These are phyloP conservation scores for Intubia oerlemansii DNA, from an alignment of 2,329 filamentous ascomycete genomes.

Conservation along the genomic window DNA sequence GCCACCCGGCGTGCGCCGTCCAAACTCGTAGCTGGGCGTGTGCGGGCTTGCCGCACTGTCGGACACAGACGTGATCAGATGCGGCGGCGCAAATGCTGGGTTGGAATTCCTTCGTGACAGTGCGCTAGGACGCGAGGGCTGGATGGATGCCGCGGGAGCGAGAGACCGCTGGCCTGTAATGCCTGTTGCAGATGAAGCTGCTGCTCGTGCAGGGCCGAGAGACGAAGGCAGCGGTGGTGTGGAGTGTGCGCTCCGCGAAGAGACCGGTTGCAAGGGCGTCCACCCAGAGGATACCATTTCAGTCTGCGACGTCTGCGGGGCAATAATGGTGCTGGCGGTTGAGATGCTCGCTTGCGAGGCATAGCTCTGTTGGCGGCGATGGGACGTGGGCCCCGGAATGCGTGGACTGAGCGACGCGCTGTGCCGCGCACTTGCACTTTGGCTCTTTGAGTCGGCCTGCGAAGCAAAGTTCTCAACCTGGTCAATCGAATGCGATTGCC, in stretches of 20 bases:
- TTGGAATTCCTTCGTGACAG: constrained; percentile 26
- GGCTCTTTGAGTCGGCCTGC: constrained; percentile 32
- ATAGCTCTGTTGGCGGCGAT: constrained; percentile 11
- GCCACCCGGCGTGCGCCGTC: constrained; percentile 18
- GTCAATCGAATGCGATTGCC: constrained; percentile 58
- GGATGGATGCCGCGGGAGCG: constrained; percentile 32
- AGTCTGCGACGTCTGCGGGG: neutral
- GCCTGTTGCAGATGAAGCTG: constrained; percentile 15
- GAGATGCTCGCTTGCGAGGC: constrained; percentile 5
- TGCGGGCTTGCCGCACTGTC: constrained; percentile 15
- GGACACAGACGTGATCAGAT: constrained; percentile 26
- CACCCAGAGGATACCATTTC: too few relatives aligned
- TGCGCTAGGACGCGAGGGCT: constrained; percentile 21
- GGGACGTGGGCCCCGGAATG: constrained; percentile 17
- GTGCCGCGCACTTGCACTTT: constrained; percentile 26
- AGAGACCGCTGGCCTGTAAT: constrained; percentile 12
- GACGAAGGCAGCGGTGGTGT: constrained; percentile 5
- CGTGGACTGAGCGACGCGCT: constrained; percentile 33
- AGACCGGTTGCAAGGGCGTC: constrained; percentile 2
- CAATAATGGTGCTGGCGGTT: constrained; percentile 2
- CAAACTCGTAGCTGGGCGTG: constrained; percentile 15
- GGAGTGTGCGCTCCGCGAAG: constrained; percentile 1
- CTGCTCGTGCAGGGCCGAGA: constrained; percentile 6
- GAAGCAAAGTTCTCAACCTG: constrained; percentile 53
- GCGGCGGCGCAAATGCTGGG: constrained; percentile 21